Evolutionary conservation across 2,329 filamentous ascomycete genomes (phyloP).

Genomic region (Colletotrichum tamarilloi): DNA sequence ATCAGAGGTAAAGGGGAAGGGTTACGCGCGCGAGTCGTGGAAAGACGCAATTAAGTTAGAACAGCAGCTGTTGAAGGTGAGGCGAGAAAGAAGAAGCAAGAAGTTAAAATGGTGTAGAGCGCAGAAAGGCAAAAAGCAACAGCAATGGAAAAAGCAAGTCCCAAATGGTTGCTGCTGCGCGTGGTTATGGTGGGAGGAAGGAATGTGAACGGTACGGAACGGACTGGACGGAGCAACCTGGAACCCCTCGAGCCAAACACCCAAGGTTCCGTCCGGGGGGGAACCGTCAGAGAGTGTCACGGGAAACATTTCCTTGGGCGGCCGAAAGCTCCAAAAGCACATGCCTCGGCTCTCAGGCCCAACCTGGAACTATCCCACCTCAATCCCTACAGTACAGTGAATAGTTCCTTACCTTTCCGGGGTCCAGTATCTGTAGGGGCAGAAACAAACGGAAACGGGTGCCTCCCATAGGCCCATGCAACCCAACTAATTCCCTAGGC

Average conservation of each 20-base stretch:
- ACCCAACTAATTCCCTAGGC: not conserved
- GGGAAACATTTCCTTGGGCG: not conserved
- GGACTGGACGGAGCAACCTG: not conserved
- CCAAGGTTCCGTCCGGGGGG: not conserved
- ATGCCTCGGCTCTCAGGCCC: slow-evolving; percentile 34
- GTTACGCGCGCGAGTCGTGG: not conserved
- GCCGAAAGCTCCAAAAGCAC: slow-evolving; percentile 15
- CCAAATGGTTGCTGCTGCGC: not conserved
- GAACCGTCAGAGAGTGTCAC: not conserved
- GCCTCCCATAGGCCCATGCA: not conserved
- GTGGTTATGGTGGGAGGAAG: not conserved
- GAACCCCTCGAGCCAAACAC: not conserved
- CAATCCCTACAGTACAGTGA: not conserved
- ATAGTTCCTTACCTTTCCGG: too few relatives aligned
- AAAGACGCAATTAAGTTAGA: not conserved
- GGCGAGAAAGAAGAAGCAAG: not conserved
- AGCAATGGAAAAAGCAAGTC: not conserved
- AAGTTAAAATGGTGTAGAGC: not conserved
- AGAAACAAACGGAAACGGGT: not conserved
- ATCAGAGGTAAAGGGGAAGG: not conserved
- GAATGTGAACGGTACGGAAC: not conserved
- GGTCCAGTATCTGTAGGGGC: not conserved
- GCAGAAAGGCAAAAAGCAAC: not conserved
- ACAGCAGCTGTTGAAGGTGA: not conserved
- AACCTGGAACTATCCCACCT: not conserved